These are phyloP conservation scores for Agaricus sinodeliciosus DNA, from an alignment of 768 basidiomycete genomes.

Conservation along the genomic window DNA sequence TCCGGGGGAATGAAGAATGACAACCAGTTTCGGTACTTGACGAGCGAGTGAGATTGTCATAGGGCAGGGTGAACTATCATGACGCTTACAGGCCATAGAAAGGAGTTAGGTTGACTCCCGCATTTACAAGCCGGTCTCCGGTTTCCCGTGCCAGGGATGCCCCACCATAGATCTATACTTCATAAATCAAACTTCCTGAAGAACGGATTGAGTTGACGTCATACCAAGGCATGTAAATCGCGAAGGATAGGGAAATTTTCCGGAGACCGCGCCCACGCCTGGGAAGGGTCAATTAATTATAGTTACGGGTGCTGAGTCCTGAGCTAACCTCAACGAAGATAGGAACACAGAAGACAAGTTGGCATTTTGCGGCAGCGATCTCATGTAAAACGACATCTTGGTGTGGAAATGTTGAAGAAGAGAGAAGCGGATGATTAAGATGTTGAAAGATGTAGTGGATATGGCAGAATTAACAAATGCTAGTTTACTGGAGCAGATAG, in stretches of 20 bases:
- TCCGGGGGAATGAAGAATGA: background rate
- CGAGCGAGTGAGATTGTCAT: background rate
- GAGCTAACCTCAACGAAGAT: conserved; percentile 17
- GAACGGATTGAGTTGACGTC: background rate
- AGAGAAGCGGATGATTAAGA: no score
- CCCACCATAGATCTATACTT: conserved; percentile 16
- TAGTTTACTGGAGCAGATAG: no score
- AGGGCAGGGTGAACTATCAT: background rate
- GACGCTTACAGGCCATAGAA: conserved; percentile 29
- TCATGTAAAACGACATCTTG: conserved; percentile 12
- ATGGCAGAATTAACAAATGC: no score
- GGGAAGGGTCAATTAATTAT: background rate
- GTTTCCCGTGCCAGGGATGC: conserved; percentile 19
- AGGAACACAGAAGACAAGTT: conserved; percentile 12
- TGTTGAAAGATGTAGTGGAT: no score
- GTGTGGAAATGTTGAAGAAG: no score
- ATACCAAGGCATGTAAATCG: conserved; percentile 14
- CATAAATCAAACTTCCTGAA: background rate
- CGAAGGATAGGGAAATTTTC: conserved; percentile 11
- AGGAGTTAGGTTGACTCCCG: conserved; percentile 17
- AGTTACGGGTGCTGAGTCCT: background rate
- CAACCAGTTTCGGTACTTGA: background rate
- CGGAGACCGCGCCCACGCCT: conserved; percentile 17
- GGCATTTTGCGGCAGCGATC: conserved; percentile 1
- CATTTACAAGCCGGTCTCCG: conserved; percentile 14